Conservation (phyloP, 2,329 filamentous ascomycete genomes). For the Sporothrix variecibatus region DNA sequence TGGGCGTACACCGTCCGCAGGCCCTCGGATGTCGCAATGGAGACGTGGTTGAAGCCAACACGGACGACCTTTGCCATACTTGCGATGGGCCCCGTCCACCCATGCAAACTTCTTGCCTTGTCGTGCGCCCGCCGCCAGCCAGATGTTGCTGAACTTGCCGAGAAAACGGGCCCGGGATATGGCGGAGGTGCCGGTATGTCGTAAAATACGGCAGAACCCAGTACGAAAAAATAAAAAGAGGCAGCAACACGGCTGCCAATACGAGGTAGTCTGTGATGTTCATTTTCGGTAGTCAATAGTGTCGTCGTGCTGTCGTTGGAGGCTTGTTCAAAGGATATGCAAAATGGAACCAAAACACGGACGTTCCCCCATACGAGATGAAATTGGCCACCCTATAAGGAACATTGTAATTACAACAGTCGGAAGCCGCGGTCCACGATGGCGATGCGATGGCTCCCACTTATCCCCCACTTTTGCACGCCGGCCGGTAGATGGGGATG, state of each 20-base stretch:
- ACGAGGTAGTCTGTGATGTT: constrained; percentile 25
- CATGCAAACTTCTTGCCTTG: constrained; percentile 27
- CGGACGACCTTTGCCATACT: constrained; percentile 29
- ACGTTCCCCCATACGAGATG: neutral
- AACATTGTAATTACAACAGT: neutral
- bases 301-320: neutral
- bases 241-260: constrained; percentile 17
- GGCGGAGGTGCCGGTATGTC: constrained; percentile 25
- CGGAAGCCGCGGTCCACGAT: neutral
- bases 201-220: constrained; percentile 29
- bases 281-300: constrained; percentile 9
- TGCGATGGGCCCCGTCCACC: constrained; percentile 27
- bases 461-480: constrained; percentile 26
- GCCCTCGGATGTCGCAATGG: constrained; percentile 26
- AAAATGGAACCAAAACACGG: neutral
- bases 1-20: constrained; percentile 29
- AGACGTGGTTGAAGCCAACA: constrained; percentile 30
- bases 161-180: constrained; percentile 28
- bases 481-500: neutral
- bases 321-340: neutral
- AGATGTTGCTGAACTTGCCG: constrained; percentile 28
- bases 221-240: constrained; percentile 14
- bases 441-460: constrained; percentile 2
- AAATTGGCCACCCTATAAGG: neutral
- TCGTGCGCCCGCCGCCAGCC: constrained; percentile 25